Conservation (phyloP, 179 eudicot species). For the Nepenthes alata region DNA sequence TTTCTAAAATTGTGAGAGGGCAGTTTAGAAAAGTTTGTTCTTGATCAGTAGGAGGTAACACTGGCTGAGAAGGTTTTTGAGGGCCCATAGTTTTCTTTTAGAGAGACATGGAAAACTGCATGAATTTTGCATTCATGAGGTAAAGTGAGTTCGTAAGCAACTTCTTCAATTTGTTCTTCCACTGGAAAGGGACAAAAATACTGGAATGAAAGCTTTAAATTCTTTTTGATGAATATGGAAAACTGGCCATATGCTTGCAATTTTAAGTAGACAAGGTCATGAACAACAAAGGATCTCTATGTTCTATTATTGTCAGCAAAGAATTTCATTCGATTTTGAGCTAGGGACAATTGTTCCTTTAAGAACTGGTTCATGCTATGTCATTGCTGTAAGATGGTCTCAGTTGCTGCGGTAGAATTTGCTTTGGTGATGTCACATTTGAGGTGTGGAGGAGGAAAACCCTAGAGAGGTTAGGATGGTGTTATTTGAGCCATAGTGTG, state of each 20-base stretch:
- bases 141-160: not conserved
- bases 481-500: not conserved
- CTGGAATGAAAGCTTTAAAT: constrained; percentile 2
- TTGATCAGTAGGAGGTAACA: not conserved
- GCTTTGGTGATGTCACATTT: not conserved
- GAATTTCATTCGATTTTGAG: constrained; percentile 3
- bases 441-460: not conserved
- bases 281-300: not conserved
- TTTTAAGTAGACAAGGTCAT: constrained; percentile 1
- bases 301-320: not conserved
- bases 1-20: not conserved
- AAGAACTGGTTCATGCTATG: not conserved
- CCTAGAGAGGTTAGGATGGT: constrained; percentile 4
- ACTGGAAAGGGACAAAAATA: constrained; percentile 3
- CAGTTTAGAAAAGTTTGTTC: not conserved
- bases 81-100: not conserved
- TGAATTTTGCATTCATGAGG: not conserved
- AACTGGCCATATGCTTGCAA: not conserved
- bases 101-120: constrained; percentile 1
- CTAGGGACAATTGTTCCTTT: not conserved
- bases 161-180: not conserved
- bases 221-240: not conserved
- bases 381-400: not conserved
- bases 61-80: not conserved
- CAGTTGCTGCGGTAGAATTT: not conserved